These are phyloP conservation scores for Hyphodiscus hymeniophilus DNA, from an alignment of 495 filamentous ascomycete genomes.

Conservation along the genomic window DNA sequence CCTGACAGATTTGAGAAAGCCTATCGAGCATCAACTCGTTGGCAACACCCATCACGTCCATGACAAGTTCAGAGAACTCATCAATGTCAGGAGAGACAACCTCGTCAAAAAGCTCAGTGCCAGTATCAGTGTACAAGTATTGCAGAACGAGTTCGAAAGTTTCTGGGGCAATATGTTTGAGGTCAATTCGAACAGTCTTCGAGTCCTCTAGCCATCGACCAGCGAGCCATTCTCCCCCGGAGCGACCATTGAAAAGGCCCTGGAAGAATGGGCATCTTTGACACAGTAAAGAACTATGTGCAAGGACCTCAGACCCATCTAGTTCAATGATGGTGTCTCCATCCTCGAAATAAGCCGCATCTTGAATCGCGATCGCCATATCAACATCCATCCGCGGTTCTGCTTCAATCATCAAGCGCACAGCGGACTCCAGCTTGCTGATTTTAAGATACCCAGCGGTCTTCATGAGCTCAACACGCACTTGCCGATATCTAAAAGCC, in stretches of 20 bases:
- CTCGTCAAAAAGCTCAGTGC: constrained; percentile 72
- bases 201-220: constrained; percentile 51
- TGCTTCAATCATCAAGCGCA: constrained; percentile 61
- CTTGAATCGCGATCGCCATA: constrained; percentile 55
- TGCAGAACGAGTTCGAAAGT: constrained; percentile 73
- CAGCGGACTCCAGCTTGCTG: constrained; percentile 60
- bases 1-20: constrained; percentile 83
- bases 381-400: constrained; percentile 55
- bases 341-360: constrained; percentile 61
- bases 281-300: constrained; percentile 72
- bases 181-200: constrained; percentile 58
- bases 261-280: constrained; percentile 89
- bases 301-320: constrained; percentile 52
- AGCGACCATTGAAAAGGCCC: constrained; percentile 78
- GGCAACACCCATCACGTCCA: constrained; percentile 84
- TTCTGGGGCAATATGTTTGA: constrained; percentile 65
- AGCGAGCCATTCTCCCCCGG: constrained; percentile 74
- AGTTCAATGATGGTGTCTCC: constrained; percentile 73
- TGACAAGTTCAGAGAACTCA: constrained; percentile 76
- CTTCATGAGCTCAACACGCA: constrained; percentile 77
- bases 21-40: constrained; percentile 95
- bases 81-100: constrained; percentile 63
- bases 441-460: constrained; percentile 60
- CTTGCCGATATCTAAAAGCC: constrained; percentile 62
- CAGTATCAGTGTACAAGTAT: constrained; percentile 78